A percentile compares a stretch with the other conserved stretches of the same genome.
These are phyloP conservation scores for Zelopaecilomyces penicillatus DNA, from an alignment of 2,329 filamentous ascomycete genomes.

Conservation along the genomic window DNA sequence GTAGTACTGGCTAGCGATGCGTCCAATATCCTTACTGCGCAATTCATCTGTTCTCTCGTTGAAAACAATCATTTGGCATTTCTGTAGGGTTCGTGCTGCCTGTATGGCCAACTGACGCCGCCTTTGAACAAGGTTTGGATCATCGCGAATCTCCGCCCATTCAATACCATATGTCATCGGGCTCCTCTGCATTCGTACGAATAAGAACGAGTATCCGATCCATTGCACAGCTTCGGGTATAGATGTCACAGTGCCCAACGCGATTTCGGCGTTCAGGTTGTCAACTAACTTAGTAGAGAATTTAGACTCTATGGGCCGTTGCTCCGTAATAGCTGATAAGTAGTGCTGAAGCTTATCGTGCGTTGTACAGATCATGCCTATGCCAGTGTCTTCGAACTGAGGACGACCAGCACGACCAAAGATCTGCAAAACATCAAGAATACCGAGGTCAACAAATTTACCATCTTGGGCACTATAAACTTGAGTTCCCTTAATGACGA, in stretches of 20 bases:
- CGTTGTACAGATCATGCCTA: slow-evolving; percentile 95
- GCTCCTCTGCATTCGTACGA: slow-evolving; percentile 91
- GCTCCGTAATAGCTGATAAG: slow-evolving; percentile 83
- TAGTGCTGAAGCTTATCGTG: slow-evolving; percentile 92
- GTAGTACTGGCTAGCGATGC: slow-evolving; percentile 96
- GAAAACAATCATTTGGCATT: slow-evolving; percentile 98
- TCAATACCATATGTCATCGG: slow-evolving; percentile 91
- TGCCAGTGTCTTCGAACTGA: slow-evolving; percentile 94
- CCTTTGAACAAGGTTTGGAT: slow-evolving; percentile 78
- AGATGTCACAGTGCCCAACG: slow-evolving; percentile 88
- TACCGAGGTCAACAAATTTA: slow-evolving; percentile 93
- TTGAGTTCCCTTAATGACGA: slow-evolving; percentile 96
- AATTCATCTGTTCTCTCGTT: slow-evolving; percentile 92
- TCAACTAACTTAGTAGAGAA: slow-evolving; percentile 92
- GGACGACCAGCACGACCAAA: slow-evolving; percentile 97
- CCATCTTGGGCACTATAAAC: slow-evolving; percentile 94
- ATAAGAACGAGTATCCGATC: slow-evolving; percentile 96
- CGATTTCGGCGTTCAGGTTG: slow-evolving; percentile 92
- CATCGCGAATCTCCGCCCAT: slow-evolving; percentile 81
- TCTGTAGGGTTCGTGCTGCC: slow-evolving; percentile 76
- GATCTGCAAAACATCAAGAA: slow-evolving; percentile 93
- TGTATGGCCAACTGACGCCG: slow-evolving; percentile 80
- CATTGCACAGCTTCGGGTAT: slow-evolving; percentile 90
- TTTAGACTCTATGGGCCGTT: slow-evolving; percentile 94
- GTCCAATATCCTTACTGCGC: slow-evolving; percentile 86